phyloP scores from a whole-genome alignment of 2,329 filamentous ascomycete genomes.

The Fusarium lyarnte region DNA sequence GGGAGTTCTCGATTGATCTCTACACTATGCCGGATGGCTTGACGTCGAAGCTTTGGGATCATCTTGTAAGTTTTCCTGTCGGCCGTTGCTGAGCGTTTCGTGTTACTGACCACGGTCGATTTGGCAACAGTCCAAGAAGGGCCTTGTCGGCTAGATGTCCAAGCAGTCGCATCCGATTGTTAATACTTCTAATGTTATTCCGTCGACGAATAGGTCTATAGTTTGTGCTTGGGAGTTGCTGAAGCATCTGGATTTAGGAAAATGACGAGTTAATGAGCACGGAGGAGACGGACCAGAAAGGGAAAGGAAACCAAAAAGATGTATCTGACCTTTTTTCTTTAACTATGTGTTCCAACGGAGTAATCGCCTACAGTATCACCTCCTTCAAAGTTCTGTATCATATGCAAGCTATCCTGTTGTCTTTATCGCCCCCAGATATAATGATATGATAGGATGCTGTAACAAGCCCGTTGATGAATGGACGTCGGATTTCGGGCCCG shows the following conservation, averaged over 20 bases:
- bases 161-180: conserved; percentile 25
- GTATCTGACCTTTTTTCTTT: conserved; percentile 17
- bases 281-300: conserved; percentile 5
- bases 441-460: not conserved
- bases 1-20: conserved; percentile 97
- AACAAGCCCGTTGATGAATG: not conserved
- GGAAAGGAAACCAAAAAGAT: conserved; percentile 13
- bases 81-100: not conserved
- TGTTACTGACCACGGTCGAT: conserved; percentile 3
- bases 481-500: conserved; percentile 10
- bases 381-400: not conserved
- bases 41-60: conserved; percentile 96
- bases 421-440: not conserved
- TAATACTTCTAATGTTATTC: conserved; percentile 31
- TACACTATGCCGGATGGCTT: conserved; percentile 94
- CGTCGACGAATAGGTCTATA: conserved; percentile 27
- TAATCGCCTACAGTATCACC: not conserved
- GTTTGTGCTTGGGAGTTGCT: conserved; percentile 34
- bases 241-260: conserved; percentile 30
- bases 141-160: conserved; percentile 48
- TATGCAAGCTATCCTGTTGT: not conserved
- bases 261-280: conserved; percentile 40
- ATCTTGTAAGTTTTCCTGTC: conserved; percentile 60
- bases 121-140: conserved; percentile 52
- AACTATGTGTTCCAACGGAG: not conserved